Conservation (phyloP, 768 basidiomycete genomes). For the Serendipita vermifera region DNA sequence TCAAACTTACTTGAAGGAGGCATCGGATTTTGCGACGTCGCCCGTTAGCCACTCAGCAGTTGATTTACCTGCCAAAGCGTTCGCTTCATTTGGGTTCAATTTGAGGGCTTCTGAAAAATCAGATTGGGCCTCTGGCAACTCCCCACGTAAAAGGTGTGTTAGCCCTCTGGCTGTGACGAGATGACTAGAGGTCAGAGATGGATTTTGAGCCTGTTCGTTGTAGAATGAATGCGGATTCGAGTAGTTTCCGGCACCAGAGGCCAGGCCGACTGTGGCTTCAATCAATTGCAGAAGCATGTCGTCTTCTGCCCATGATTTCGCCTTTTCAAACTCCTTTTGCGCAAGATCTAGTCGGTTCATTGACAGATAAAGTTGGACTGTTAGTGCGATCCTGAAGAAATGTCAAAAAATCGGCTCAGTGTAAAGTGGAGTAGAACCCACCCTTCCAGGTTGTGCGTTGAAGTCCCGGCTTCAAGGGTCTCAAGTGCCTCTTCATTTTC, state of each 20-base stretch:
- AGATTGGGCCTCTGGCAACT: conserved; percentile 61
- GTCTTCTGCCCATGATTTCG: conserved; percentile 80
- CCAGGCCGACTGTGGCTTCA: conserved; percentile 68
- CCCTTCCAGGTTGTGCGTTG: conserved; percentile 77
- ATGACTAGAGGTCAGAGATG: conserved; percentile 58
- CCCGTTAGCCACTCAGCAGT: conserved; percentile 42
- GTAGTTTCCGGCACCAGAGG: conserved; percentile 61
- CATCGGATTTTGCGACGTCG: conserved; percentile 52
- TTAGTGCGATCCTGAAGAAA: conserved; percentile 52
- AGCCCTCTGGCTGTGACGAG: conserved; percentile 69
- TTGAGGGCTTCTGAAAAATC: conserved; percentile 64
- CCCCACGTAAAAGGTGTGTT: conserved; percentile 63
- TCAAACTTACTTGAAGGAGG: conserved; percentile 51
- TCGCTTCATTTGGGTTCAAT: conserved; percentile 38
- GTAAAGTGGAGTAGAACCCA: conserved; percentile 32
- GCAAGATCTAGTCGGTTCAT: conserved; percentile 80
- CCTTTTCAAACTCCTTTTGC: conserved; percentile 69
- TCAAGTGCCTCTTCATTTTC: conserved; percentile 90
- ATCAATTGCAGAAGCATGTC: conserved; percentile 80
- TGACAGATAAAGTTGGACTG: conserved; percentile 81
- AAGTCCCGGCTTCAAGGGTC: conserved; percentile 55
- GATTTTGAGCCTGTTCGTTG: conserved; percentile 65
- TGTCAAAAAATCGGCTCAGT: conserved; percentile 6
- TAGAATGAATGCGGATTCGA: conserved; percentile 47
- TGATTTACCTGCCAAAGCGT: conserved; percentile 54